Percentiles rank a stretch among this genome's conserved stretches.
phyloP scores from a whole-genome alignment of 768 basidiomycete genomes.

The Agrocybe chaxingu region DNA sequence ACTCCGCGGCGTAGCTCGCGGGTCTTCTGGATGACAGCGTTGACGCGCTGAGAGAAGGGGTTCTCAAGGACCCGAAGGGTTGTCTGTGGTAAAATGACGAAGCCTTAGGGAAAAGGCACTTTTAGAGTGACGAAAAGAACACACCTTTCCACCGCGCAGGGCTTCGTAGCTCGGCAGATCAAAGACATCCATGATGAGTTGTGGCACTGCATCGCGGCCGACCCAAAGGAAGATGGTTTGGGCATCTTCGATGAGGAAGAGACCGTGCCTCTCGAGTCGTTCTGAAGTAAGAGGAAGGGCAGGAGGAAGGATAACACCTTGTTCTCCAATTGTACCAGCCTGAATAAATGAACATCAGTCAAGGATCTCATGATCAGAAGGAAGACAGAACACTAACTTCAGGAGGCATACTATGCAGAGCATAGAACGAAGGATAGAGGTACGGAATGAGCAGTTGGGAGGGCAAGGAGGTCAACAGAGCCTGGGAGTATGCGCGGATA shows the following conservation, averaged over 20 bases:
- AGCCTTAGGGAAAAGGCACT: background rate
- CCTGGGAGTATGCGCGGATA: slow-evolving; percentile 92
- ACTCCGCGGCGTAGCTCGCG: slow-evolving; percentile 91
- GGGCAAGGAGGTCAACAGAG: slow-evolving; percentile 85
- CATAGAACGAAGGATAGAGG: slow-evolving; percentile 93
- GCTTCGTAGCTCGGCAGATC: slow-evolving; percentile 85
- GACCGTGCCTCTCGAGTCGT: slow-evolving; percentile 88
- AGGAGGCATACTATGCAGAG: slow-evolving; percentile 92
- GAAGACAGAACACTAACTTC: slow-evolving; percentile 50
- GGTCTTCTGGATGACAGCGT: slow-evolving; percentile 90
- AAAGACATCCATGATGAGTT: slow-evolving; percentile 92
- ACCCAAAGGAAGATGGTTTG: slow-evolving; percentile 99
- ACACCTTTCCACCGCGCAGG: slow-evolving; percentile 90
- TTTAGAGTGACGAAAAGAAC: slow-evolving; percentile 10
- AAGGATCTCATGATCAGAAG: background rate
- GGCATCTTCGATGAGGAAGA: slow-evolving; percentile 96
- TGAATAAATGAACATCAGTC: slow-evolving; percentile 26
- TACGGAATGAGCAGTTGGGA: slow-evolving; percentile 91
- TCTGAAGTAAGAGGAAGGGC: slow-evolving; percentile 93
- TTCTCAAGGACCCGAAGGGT: slow-evolving; percentile 92
- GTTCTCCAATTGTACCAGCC: slow-evolving; percentile 89
- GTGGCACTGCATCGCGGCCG: slow-evolving; percentile 97
- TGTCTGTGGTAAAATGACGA: slow-evolving; percentile 42
- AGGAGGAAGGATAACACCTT: slow-evolving; percentile 84
- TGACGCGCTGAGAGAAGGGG: slow-evolving; percentile 92